phyloP scores from a whole-genome alignment of 2,329 filamentous ascomycete species.

The Aciculosporium take region DNA sequence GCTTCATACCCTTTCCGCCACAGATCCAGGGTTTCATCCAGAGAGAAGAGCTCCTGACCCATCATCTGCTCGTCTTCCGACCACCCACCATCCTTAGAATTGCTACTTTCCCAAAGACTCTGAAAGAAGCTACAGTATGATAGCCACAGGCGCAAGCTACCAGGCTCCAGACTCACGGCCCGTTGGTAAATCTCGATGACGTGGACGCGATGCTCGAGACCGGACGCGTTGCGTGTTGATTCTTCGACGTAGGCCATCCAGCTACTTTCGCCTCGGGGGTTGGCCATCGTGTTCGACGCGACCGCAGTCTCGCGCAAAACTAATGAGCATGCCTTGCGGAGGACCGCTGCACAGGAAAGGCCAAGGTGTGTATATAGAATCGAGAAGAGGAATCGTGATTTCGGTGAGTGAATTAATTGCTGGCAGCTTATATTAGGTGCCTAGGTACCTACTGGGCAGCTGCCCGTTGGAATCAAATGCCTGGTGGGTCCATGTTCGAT shows the following conservation, averaged over 20 bases:
- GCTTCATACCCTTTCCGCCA: slow-evolving; percentile 60
- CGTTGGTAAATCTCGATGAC: slow-evolving; percentile 59
- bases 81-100: slow-evolving; percentile 39
- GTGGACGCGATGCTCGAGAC: slow-evolving; percentile 53
- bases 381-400: not conserved
- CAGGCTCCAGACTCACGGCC: slow-evolving; percentile 57
- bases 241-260: slow-evolving; percentile 70
- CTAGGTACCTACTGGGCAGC: too few relatives aligned
- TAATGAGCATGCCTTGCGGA: not conserved
- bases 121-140: slow-evolving; percentile 68
- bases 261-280: slow-evolving; percentile 57
- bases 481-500: too few relatives aligned
- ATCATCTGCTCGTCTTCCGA: slow-evolving; percentile 53
- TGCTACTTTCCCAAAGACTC: slow-evolving; percentile 52
- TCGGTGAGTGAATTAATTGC: not conserved
- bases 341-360: not conserved
- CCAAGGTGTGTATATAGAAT: too few relatives aligned
- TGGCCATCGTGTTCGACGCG: slow-evolving; percentile 26
- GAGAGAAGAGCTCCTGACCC: slow-evolving; percentile 57
- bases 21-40: slow-evolving; percentile 49
- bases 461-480: too few relatives aligned
- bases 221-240: slow-evolving; percentile 42
- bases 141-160: slow-evolving; percentile 60
- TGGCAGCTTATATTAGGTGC: not conserved
- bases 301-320: not conserved